These are phyloP conservation scores for Blastomyces emzantsi DNA, from an alignment of 2,329 filamentous ascomycete genomes.

Conservation along the genomic window DNA sequence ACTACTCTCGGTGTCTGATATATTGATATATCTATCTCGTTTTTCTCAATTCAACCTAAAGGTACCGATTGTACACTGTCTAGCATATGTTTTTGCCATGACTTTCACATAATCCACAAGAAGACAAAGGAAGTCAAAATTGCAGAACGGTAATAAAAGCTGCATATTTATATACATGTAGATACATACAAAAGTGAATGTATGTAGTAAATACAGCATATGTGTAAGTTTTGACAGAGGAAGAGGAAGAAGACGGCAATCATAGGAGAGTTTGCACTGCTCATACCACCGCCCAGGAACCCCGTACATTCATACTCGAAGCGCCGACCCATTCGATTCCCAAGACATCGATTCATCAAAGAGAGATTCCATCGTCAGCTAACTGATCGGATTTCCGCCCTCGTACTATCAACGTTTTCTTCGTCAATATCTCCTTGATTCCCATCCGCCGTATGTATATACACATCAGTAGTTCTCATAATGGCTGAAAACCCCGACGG, in stretches of 20 bases:
- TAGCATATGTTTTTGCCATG: not conserved
- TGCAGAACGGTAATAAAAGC: not conserved
- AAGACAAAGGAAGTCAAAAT: not conserved
- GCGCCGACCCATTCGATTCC: not conserved
- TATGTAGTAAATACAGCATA: not conserved
- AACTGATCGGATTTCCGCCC: not conserved
- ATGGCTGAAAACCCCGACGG: conserved; percentile 11
- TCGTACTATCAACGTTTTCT: not conserved
- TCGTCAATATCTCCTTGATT: not conserved
- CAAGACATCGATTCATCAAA: not conserved
- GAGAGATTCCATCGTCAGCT: conserved; percentile 1
- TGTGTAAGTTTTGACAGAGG: not conserved
- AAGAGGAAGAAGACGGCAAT: not conserved
- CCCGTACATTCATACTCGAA: not conserved
- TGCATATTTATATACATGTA: not conserved
- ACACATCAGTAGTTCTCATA: conserved; percentile 18
- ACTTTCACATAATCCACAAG: not conserved
- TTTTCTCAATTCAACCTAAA: not conserved
- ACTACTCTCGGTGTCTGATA: not conserved
- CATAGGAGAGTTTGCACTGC: not conserved
- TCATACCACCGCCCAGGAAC: not conserved
- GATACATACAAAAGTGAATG: not conserved
- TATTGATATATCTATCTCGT: not conserved
- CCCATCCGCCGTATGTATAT: conserved; percentile 14
- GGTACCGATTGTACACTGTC: not conserved